Conservation (phyloP, 306 rosid species). For the Malus asiatica region DNA sequence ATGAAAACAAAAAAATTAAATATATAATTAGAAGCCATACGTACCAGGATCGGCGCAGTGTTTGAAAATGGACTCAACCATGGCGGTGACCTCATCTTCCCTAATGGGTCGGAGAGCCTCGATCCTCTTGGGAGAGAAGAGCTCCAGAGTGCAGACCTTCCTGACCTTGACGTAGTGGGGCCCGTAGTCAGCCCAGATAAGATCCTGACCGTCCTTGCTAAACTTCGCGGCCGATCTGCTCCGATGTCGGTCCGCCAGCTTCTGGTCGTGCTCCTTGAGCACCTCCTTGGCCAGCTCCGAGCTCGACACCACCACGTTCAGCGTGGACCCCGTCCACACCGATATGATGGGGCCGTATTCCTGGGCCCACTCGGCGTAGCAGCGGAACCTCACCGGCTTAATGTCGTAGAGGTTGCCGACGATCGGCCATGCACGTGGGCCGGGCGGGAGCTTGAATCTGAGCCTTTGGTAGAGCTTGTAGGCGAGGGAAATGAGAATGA, state of each 20-base stretch:
- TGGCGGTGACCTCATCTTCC: conserved; percentile 86
- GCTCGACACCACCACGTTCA: conserved; percentile 71
- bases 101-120: conserved; percentile 65
- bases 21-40: background rate
- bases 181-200: conserved; percentile 94
- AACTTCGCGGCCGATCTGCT: conserved; percentile 68
- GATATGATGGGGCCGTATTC: conserved; percentile 77
- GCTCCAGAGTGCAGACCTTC: conserved; percentile 85
- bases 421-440: conserved; percentile 72
- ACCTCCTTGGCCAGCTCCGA: conserved; percentile 61
- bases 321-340: conserved; percentile 77
- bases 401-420: conserved; percentile 87
- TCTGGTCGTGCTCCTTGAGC: conserved; percentile 68
- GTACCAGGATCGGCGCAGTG: conserved; percentile 48
- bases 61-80: conserved; percentile 67
- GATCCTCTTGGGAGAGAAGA: conserved; percentile 63
- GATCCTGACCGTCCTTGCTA: conserved; percentile 76
- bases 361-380: conserved; percentile 76
- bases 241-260: conserved; percentile 62
- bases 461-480: conserved; percentile 40
- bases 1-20: too few species aligned
- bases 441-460: conserved; percentile 75
- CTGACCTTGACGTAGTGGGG: conserved; percentile 92
- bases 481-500: conserved; percentile 23
- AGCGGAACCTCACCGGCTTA: conserved; percentile 76